Evolutionary conservation across 305 asterid species (phyloP).

Genomic region (Rubia peregrina): DNA sequence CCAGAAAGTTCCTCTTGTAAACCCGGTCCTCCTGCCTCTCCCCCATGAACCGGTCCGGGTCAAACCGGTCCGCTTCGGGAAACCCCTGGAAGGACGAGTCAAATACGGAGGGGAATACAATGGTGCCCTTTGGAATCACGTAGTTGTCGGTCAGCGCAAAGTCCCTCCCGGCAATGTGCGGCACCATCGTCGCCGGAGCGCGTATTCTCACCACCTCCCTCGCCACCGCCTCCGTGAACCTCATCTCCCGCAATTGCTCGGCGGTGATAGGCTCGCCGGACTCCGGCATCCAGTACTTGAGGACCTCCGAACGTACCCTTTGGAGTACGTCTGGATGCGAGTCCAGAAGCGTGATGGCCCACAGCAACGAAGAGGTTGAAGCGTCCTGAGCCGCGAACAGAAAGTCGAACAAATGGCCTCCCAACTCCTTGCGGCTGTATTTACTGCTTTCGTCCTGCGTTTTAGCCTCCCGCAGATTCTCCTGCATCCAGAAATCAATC

Average conservation of each 20-base stretch:
- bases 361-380: conserved; percentile 9
- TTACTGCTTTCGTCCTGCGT: neutral
- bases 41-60: conserved; percentile 13
- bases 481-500: conserved; percentile 13
- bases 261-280: neutral
- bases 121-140: conserved; percentile 7
- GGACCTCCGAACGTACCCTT: conserved; percentile 2
- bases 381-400: conserved; percentile 11
- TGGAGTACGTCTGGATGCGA: neutral
- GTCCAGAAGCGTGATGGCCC: conserved; percentile 4
- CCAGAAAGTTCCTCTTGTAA: conserved; percentile 8
- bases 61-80: conserved; percentile 3
- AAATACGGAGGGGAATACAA: conserved; percentile 8
- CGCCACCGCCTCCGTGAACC: conserved; percentile 11
- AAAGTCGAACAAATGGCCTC: conserved; percentile 10
- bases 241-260: conserved; percentile 9
- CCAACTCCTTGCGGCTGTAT: conserved; percentile 1
- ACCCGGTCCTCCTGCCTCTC: conserved; percentile 7
- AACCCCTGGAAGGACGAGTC: conserved; percentile 9
- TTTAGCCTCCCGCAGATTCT: conserved; percentile 1
- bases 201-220: conserved; percentile 7
- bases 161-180: conserved; percentile 9
- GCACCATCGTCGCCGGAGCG: conserved; percentile 14
- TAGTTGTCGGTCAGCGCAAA: conserved; percentile 1
- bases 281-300: neutral